Conservation (phyloP, 2,329 filamentous ascomycete species). For the Hymenotorrendiella dingleyae region DNA sequence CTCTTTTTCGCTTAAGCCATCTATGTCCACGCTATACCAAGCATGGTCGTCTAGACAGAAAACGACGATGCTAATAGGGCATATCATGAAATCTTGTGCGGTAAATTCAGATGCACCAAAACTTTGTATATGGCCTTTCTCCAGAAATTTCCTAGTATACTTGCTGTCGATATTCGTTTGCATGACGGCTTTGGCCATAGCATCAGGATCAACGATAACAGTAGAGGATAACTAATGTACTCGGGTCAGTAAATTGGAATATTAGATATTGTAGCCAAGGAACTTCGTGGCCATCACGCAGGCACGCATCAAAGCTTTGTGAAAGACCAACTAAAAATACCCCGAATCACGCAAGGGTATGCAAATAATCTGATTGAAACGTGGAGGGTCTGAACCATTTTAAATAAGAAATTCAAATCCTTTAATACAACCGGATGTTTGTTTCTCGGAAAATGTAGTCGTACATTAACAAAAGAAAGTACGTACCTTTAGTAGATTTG, state of each 20-base stretch:
- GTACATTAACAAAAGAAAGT: too few species aligned
- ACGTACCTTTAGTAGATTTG: too few species aligned
- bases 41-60: constrained; percentile 3
- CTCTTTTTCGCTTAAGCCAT: neutral
- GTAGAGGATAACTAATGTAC: neutral
- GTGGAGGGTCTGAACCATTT: too few species aligned
- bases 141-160: neutral
- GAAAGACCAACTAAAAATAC: too few species aligned
- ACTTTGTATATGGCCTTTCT: neutral
- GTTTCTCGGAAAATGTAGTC: too few species aligned
- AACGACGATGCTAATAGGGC: neutral
- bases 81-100: constrained; percentile 1
- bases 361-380: too few species aligned
- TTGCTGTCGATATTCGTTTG: neutral
- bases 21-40: constrained; percentile 1
- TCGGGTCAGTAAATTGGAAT: neutral
- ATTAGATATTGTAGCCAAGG: too few species aligned
- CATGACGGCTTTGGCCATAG: neutral
- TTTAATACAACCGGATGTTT: too few species aligned
- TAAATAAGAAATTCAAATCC: too few species aligned
- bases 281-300: too few species aligned
- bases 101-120: neutral
- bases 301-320: too few species aligned
- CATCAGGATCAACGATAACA: constrained; percentile 6
- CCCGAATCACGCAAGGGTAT: too few species aligned